These are phyloP conservation scores for Globisporangium megalacanthum DNA, from an alignment of 352 stramenopile genomes.

Conservation along the genomic window DNA sequence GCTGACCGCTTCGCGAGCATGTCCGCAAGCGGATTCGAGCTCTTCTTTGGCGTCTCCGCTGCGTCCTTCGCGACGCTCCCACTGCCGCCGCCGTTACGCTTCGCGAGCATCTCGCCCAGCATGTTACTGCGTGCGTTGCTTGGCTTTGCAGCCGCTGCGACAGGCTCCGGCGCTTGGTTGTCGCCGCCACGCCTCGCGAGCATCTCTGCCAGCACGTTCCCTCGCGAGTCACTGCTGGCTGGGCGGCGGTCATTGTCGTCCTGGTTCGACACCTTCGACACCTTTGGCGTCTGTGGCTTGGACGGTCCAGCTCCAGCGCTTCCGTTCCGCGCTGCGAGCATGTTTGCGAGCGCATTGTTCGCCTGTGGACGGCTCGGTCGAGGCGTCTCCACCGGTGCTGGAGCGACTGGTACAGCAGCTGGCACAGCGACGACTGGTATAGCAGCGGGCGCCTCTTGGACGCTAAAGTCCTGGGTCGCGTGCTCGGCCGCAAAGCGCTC, in stretches of 20 bases:
- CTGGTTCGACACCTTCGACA: slow-evolving; percentile 19
- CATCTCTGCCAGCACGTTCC: slow-evolving; percentile 25
- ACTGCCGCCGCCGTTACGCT: slow-evolving; percentile 11
- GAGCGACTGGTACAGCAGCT: not conserved
- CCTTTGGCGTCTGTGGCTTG: not conserved
- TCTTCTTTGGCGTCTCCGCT: slow-evolving; percentile 6
- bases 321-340: slow-evolving; percentile 13
- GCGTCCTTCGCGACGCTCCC: slow-evolving; percentile 8
- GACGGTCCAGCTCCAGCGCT: not conserved
- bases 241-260: slow-evolving; percentile 17
- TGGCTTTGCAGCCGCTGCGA: slow-evolving; percentile 1
- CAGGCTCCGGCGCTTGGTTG: not conserved
- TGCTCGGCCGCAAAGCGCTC: slow-evolving; percentile 7
- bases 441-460: not conserved
- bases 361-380: slow-evolving; percentile 9
- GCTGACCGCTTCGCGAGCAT: slow-evolving; percentile 9
- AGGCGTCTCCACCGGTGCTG: too few relatives aligned
- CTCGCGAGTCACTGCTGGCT: slow-evolving; percentile 2
- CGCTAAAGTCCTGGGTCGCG: not conserved
- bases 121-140: slow-evolving; percentile 11
- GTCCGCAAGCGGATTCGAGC: slow-evolving; percentile 16
- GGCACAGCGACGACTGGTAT: slow-evolving; percentile 4
- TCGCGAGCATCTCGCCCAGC: slow-evolving; percentile 27
- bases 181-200: slow-evolving; percentile 18
- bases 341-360: slow-evolving; percentile 17